These are phyloP conservation scores for Dianthus caryophyllus DNA, from an alignment of 148 eudicot genomes.

Conservation along the genomic window DNA sequence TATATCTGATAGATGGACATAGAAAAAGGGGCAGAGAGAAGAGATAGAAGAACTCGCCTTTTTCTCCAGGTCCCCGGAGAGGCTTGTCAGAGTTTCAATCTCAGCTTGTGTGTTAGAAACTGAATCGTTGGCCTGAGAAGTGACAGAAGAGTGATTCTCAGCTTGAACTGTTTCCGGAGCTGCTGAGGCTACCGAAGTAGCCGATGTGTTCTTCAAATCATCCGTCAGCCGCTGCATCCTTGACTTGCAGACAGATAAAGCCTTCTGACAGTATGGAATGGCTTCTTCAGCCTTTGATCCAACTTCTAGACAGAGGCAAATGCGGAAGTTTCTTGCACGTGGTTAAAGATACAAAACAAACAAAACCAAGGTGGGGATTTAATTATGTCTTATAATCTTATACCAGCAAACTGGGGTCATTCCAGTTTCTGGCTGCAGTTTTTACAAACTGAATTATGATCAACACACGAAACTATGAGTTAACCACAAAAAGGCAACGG, in stretches of 20 bases:
- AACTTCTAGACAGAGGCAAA: conserved; percentile 76
- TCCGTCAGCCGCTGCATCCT: conserved; percentile 58
- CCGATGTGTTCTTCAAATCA: conserved; percentile 42
- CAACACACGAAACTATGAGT: neutral
- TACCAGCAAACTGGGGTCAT: neutral
- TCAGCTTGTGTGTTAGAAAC: conserved; percentile 51
- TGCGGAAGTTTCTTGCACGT: conserved; percentile 71
- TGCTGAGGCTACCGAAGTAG: conserved; percentile 24
- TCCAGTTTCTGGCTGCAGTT: too few relatives aligned
- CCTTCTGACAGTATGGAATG: conserved; percentile 82
- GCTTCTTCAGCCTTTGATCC: conserved; percentile 80
- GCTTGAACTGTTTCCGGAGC: conserved; percentile 32
- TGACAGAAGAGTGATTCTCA: conserved; percentile 36
- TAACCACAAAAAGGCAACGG: neutral
- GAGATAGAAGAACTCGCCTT: conserved; percentile 48
- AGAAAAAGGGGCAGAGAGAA: neutral
- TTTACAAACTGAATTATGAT: neutral
- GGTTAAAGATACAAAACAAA: conserved; percentile 43
- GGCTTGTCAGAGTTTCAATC: conserved; percentile 56
- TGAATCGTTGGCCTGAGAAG: conserved; percentile 31
- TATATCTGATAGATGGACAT: neutral
- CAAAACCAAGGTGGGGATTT: neutral
- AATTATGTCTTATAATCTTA: neutral
- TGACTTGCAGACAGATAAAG: conserved; percentile 72
- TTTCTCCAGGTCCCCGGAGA: conserved; percentile 72